phyloP scores from a whole-genome alignment of 371 early-diverging fungal genomes.

The Batrachochytrium dendrobatidis region DNA sequence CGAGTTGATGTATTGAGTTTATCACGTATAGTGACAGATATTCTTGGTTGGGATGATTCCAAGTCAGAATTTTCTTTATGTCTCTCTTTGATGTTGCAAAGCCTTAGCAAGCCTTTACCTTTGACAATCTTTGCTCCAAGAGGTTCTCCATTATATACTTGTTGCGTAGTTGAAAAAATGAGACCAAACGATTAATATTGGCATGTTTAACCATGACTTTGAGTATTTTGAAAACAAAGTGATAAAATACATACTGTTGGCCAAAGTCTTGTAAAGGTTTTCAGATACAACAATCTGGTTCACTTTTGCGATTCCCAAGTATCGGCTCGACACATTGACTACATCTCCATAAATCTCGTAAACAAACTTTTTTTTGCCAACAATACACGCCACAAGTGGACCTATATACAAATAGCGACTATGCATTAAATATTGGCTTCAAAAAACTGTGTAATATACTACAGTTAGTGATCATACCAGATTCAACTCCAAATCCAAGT shows the following conservation, averaged over 20 bases:
- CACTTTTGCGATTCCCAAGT: constrained; percentile 1
- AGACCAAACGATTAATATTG: too few relatives aligned
- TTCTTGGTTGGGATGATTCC: too few relatives aligned
- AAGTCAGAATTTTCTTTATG: too few relatives aligned
- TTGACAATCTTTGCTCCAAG: constrained; percentile 27
- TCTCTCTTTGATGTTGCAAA: constrained; percentile 22
- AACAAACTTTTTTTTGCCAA: constrained; percentile 33
- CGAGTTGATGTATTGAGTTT: too few relatives aligned
- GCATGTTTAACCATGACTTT: too few relatives aligned
- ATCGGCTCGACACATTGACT: constrained; percentile 25
- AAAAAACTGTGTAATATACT: not conserved
- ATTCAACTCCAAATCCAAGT: constrained; percentile 30
- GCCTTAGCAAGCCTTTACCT: constrained; percentile 31
- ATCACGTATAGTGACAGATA: too few relatives aligned
- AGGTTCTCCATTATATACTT: not conserved
- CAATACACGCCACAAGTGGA: constrained; percentile 37
- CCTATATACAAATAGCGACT: too few relatives aligned
- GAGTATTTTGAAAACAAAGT: constrained; percentile 12
- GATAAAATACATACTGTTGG: not conserved
- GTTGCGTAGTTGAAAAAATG: too few relatives aligned
- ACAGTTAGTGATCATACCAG: too few relatives aligned
- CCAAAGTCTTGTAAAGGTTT: too few relatives aligned
- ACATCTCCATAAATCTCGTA: constrained; percentile 41
- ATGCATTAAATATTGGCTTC: not conserved
- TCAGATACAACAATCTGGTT: constrained; percentile 31